Conservation (phyloP, 768 basidiomycete genomes). For the Coprinopsis strossmayeri region DNA sequence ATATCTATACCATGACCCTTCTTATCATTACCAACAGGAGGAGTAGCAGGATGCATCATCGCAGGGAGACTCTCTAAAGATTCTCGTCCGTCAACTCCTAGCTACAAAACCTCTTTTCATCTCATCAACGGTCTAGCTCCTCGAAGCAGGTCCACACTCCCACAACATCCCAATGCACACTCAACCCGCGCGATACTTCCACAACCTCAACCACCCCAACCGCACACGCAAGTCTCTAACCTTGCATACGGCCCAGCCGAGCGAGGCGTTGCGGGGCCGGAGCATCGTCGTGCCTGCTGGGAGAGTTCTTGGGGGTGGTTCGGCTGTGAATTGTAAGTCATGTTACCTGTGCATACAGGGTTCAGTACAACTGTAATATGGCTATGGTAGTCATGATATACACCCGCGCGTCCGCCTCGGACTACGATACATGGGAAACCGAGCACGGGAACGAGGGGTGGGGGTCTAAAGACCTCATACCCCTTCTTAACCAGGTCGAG, state of each 20-base stretch:
- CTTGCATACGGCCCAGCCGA: conserved; percentile 37
- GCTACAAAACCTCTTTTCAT: too few species aligned
- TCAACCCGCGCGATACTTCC: conserved; percentile 47
- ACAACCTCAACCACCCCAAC: conserved; percentile 28
- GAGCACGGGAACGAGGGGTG: neutral
- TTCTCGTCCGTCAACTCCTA: too few species aligned
- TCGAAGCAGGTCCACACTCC: conserved; percentile 54
- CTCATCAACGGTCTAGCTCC: too few species aligned
- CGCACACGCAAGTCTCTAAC: conserved; percentile 34
- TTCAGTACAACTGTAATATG: too few species aligned
- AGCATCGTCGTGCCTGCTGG: conserved; percentile 36
- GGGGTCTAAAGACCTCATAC: too few species aligned
- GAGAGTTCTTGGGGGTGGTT: conserved; percentile 56
- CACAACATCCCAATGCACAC: conserved; percentile 37
- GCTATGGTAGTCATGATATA: too few species aligned
- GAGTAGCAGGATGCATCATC: conserved; percentile 49
- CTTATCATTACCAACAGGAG: conserved; percentile 31
- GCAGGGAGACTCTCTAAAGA: conserved; percentile 46
- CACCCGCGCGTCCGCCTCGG: too few species aligned
- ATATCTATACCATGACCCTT: too few species aligned
- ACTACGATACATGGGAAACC: too few species aligned
- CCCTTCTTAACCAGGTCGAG: neutral
- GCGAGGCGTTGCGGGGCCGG: conserved; percentile 37
- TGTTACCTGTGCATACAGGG: too few species aligned
- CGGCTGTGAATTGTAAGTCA: conserved; percentile 49